Base-by-base conservation (phyloP, 176 grass and related monocot species). In the Tillandsia leiboldiana region DNA sequence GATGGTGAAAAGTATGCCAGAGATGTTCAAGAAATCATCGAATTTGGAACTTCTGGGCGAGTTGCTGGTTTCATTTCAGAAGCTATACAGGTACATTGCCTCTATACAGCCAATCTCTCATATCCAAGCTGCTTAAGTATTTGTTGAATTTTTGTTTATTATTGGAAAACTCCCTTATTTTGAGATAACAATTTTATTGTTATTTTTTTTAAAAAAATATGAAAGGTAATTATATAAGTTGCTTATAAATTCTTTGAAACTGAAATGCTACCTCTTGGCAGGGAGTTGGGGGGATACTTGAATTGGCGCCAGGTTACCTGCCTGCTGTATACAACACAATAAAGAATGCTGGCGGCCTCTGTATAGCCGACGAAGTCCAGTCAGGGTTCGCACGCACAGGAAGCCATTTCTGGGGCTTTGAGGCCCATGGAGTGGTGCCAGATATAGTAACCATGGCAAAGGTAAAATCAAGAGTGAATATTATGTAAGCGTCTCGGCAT, bases 361-460 rank as follows among this genome's bases (percentile, higher is more conserved):
- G 89, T 70, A 96, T 96, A 33, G 83, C 93, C 10, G 93, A 96
- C 0, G 93, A 96, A 78, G 93, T 96, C 47, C 93, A 96, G 74
- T 67, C 82, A 1, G 93, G 93, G 74, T 87, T 96, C 67, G 89
- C 83, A 57, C 75, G 93, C 49, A 92, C 83, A 7, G 93, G 93
- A 72, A 92, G 81, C 68, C 89, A 92, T 71, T 92, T 96, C 81
- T 96, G 93, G 93, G 86, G 89, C 61, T 96, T 96, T 49, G 93
- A 96, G 75, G 74, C 54, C 0, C 93, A 96, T 2, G 84, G 79
- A 29, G 86, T 96, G 65, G 80, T 90, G 79, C 93, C 89, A 28
- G 93, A 96, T 57, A 96, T 96, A 54, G 93, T 96, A 47, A 96
- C 93, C 9, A 92, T 92, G 89, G 93, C 93, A 65, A 96, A 92